phyloP scores from a whole-genome alignment of 257 asterid genomes.

The Marsdenia floribunda region DNA sequence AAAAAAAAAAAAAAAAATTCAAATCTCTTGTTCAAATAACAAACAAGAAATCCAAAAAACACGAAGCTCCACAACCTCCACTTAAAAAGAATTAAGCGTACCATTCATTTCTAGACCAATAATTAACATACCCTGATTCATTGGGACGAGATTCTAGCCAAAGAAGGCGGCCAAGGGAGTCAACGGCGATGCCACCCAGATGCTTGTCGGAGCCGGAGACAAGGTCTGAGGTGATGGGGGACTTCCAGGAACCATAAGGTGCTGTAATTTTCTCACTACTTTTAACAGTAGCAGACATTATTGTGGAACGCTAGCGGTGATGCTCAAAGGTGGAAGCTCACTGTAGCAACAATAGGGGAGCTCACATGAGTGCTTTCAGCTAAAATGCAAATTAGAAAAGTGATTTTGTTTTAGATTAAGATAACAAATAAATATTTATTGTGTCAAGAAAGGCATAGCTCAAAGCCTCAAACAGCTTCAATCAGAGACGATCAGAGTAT shows the following conservation, averaged over 20 bases:
- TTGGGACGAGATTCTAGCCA: conserved; percentile 85
- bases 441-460: too few relatives aligned
- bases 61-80: too few relatives aligned
- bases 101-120: background rate
- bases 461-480: too few relatives aligned
- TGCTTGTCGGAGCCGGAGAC: conserved; percentile 66
- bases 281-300: conserved; percentile 18
- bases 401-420: too few relatives aligned
- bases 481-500: too few relatives aligned
- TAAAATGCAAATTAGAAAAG: too few relatives aligned
- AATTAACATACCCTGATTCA: conserved; percentile 61
- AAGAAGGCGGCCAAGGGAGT: conserved; percentile 57
- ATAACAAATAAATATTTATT: too few relatives aligned
- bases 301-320: conserved; percentile 8
- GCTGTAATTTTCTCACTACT: conserved; percentile 32
- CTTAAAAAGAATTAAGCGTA: too few relatives aligned
- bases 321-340: background rate
- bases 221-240: conserved; percentile 78
- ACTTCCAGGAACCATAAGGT: conserved; percentile 93
- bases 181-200: conserved; percentile 70
- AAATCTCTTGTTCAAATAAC: background rate
- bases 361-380: too few relatives aligned
- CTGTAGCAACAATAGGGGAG: too few relatives aligned
- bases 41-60: background rate
- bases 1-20: background rate